Percentiles rank a stretch among this genome's conserved stretches.
Evolutionary conservation across 2,329 filamentous ascomycete genomes (phyloP).

Genomic region (Talaromyces sp.): DNA sequence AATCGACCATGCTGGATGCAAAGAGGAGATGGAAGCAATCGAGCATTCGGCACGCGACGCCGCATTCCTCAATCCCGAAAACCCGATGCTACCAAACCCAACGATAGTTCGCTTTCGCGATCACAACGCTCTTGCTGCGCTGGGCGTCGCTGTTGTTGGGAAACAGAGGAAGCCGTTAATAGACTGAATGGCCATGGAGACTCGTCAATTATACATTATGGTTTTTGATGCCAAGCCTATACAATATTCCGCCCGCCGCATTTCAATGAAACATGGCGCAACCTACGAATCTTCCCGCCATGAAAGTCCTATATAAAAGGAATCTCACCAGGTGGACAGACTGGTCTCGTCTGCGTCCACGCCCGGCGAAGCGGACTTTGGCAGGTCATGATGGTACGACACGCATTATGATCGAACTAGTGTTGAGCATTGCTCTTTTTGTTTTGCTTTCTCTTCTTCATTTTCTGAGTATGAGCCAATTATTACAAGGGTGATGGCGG

Average conservation of each 20-base stretch:
- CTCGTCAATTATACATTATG: not conserved
- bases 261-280: not conserved
- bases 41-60: constrained; percentile 94
- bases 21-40: constrained; percentile 97
- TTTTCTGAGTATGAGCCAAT: not conserved
- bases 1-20: constrained; percentile 89
- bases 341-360: not conserved
- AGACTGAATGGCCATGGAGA: constrained; percentile 43
- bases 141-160: constrained; percentile 59
- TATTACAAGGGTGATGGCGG: not conserved
- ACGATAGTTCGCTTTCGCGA: constrained; percentile 77
- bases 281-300: not conserved
- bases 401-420: not conserved
- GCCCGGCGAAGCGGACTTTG: not conserved
- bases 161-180: constrained; percentile 59
- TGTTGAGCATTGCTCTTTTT: not conserved
- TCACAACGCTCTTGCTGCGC: constrained; percentile 52
- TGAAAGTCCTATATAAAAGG: not conserved
- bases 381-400: not conserved
- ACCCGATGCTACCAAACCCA: constrained; percentile 84
- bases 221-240: not conserved
- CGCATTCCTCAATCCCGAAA: constrained; percentile 77
- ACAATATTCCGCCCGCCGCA: not conserved
- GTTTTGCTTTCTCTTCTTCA: not conserved
- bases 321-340: not conserved